A percentile compares a stretch with the other conserved stretches of the same genome.
phyloP scores from a whole-genome alignment of 768 basidiomycete species.

The Leccinum subtestaceum region DNA sequence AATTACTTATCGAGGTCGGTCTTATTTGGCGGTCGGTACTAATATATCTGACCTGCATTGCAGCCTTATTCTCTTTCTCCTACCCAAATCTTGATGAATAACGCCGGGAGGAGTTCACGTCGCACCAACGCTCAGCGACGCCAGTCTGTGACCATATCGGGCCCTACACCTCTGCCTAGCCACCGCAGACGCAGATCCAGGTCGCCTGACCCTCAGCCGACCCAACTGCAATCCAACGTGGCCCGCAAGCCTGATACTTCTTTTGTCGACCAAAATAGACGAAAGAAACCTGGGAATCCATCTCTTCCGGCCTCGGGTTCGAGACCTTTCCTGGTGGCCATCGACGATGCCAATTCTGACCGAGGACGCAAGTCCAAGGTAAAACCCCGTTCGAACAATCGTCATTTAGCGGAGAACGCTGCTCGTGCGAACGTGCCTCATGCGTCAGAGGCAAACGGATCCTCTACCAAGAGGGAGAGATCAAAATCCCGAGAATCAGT shows the following conservation, averaged over 20 bases:
- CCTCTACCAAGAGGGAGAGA: slow-evolving; percentile 28
- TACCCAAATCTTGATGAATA: slow-evolving; percentile 19
- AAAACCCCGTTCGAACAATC: slow-evolving; percentile 27
- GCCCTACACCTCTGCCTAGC: slow-evolving; percentile 13
- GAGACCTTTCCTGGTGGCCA: slow-evolving; percentile 28
- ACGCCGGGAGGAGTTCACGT: slow-evolving; percentile 23
- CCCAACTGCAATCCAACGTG: slow-evolving; percentile 15
- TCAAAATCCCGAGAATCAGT: slow-evolving; percentile 37
- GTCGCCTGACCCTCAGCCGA: slow-evolving; percentile 31
- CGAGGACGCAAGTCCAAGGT: slow-evolving; percentile 33
- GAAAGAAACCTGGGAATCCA: slow-evolving; percentile 27
- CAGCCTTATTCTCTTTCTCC: background rate
- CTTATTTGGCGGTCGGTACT: background rate
- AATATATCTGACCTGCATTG: background rate
- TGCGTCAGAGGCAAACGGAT: slow-evolving; percentile 1
- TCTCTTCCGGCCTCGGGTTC: slow-evolving; percentile 16
- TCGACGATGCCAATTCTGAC: slow-evolving; percentile 26
- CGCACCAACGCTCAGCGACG: slow-evolving; percentile 28
- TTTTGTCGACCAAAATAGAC: slow-evolving; percentile 27
- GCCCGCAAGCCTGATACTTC: slow-evolving; percentile 21
- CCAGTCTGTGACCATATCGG: slow-evolving; percentile 13
- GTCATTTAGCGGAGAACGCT: slow-evolving; percentile 21
- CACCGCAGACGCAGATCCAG: slow-evolving; percentile 35
- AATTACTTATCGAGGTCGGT: slow-evolving; percentile 7
- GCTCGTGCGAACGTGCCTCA: slow-evolving; percentile 11